Base-by-base conservation (phyloP, 108 stramenopile genomes). In the Chaetoceros muelleri region DNA sequence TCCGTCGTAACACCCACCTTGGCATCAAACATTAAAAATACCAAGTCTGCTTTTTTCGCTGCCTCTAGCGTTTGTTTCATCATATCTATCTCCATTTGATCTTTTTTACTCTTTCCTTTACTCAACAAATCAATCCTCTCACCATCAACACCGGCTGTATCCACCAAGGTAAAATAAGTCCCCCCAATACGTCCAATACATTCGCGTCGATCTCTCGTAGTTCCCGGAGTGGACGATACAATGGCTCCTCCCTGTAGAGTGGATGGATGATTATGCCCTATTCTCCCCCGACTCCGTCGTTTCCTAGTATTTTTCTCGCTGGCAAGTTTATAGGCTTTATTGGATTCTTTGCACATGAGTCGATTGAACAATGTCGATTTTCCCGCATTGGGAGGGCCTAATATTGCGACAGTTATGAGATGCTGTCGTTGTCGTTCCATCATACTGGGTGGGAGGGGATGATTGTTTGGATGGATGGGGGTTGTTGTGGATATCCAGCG, bases 71-170 rank as follows among this genome's bases (percentile, higher is more conserved):
- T 87, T 72, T 90, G 87, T 49, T 75, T 58, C 65, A 85, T 85
- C 92, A 90, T 93, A 29, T 47, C 30, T 27, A 24, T 46, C 10
- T 55, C 46, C 17, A 72, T 3, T n/a, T 29, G 40, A 19, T 66
- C 23, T 44, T 61, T 47, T 57, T 64, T 65, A 24, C 21, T 40
- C 44, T 53, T 72, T 45, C 55, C 53, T 51, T 24, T 21, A 21
- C 17, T 45, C 46, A 74, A 51, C n/a, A 61, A 28, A 58, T 75
- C 84, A 34, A 91, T 72, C 28, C 82, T 82, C 55, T 85, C 84
- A 27, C 86, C 90, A 73, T 95, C 90, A n/a, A 90, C 79, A 24
- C 94, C 94, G 3, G 90, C 94, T 27, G 94, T 95, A 55, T 95
- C 94, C 30, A 90, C 71, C 23, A 95, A 60, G 22, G 65, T 64